Base-by-base conservation (phyloP, 768 basidiomycete genomes). In the Tricholoma hemisulphureum region DNA sequence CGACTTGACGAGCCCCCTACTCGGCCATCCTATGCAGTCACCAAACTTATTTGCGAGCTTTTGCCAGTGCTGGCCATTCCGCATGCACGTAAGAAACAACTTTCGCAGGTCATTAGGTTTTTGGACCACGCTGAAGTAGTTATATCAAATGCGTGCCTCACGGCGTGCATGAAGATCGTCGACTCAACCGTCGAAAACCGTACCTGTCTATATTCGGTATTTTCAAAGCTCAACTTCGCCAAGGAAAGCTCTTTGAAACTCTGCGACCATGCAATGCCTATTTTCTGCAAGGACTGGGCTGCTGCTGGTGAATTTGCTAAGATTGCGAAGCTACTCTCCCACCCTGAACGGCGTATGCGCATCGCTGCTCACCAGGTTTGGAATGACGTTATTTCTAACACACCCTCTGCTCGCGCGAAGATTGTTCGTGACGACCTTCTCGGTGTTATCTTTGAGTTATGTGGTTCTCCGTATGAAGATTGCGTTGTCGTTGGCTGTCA, bases 191-290 rank as follows among this genome's bases (percentile, higher is more conserved):
- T 49, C 34, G 63, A 65, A 50, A 56, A 65, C 48, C 63, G 63
- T 29, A 24, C 46, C 4, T 53, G 61, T 51, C 39, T 65, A 21
- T 63, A 58, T 55, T 52, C 63, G 6, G 45, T 56, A 24, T 55
- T 63, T 32, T 37, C 53, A 6, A 55, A 52, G 51, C 62, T 65
- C 54, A 61, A 61, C 39, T 61, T 63, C 39, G 46, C 50, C 28
- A 65, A 63, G 51, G 63, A 65, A 39, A 65, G 62, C 50, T 35
- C 58, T 13, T 31, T 65, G 21, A 51, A 53, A 52, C 59, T 65
- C 20, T 63, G 59, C 48, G 63, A 63, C 52, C 39, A 53, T 43
- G 59, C 62, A 4, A 65, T 65, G 56, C 63, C 63, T 2, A 20
- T 45, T 46, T 57, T 65, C 28, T 65, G 61, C 29, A 26, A 54